phyloP scores from a whole-genome alignment of 1,139 yeast species.

The Zygoascus hellenicus region DNA sequence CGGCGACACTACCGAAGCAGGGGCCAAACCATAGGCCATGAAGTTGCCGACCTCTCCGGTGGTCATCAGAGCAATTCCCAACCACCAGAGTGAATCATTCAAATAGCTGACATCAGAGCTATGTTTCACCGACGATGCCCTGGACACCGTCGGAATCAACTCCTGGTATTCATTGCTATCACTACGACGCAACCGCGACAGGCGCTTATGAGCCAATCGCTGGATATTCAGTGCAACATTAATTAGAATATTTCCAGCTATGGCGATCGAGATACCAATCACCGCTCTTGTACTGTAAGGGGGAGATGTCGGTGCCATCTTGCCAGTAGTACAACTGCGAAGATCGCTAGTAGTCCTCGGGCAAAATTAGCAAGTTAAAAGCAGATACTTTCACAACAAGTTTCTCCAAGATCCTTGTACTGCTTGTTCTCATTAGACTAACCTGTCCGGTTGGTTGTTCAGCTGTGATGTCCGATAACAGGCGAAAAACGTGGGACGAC shows the following conservation, averaged over 20 bases:
- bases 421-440: too few relatives aligned
- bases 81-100: constrained; percentile 36
- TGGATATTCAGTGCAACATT: constrained; percentile 38
- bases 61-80: constrained; percentile 39
- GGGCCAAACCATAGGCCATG: constrained; percentile 43
- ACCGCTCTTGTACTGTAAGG: not conserved
- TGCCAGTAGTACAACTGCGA: too few relatives aligned
- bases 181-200: constrained; percentile 6
- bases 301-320: too few relatives aligned
- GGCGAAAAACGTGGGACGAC: too few relatives aligned
- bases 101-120: constrained; percentile 20
- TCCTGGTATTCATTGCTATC: constrained; percentile 17
- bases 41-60: constrained; percentile 42
- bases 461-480: too few relatives aligned
- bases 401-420: too few relatives aligned
- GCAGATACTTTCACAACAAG: too few relatives aligned
- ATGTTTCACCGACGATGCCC: not conserved
- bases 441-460: too few relatives aligned
- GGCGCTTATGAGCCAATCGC: constrained; percentile 33
- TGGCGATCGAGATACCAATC: constrained; percentile 32
- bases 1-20: constrained; percentile 44
- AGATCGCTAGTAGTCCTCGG: too few relatives aligned
- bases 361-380: too few relatives aligned
- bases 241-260: constrained; percentile 35
- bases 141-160: not conserved